Evolutionary conservation across 306 rosid species (phyloP), one percentile per base, ranked within the genome.

Genomic region (Rosa lucieae): DNA sequence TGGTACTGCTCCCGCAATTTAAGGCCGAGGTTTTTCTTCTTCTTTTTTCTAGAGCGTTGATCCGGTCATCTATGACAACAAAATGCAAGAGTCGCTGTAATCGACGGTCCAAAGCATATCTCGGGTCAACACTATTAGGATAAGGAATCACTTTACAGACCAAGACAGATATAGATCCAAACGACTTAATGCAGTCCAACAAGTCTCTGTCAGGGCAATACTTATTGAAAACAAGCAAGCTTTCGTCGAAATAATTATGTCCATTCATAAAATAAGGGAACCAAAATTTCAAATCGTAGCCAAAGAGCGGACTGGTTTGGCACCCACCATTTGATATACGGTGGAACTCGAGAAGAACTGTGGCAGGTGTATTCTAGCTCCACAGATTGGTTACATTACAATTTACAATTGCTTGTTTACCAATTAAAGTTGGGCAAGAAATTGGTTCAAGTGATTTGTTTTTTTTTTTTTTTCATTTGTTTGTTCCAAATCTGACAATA

Each of bases 141-240:
- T 21, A 29, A 29, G 5, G 32, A 56, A 49, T 56, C 63, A 11
- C 23, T 61, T 61, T 61, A 12, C 42, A 62, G 83, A 80, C 82
- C 82, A 55, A 73, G 79, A 67, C 85, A 82, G 70, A 39, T 15
- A 44, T 70, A 61, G 78, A 76, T 82, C 87, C 88, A 84, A 62
- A 58, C 72, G 44, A 82, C 76, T 83, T 78, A 81, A 86, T 78
- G 81, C 85, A 67, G 56, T 79, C 55, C 70, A 80, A 23, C 82
- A 1, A 72, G 82, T 8, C 6, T 47, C 6, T 53, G 70, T 76
- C 82, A 86, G 80, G 62, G 6, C 37, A 29, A 29, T 32, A 32
- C 37, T 32, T 32, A 1, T 32, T 32, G 3, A 32, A 32, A 32
- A 32, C 37, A 2, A 32, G 37, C 37, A 2, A 32, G 37, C 3